Conservation (phyloP, 2,329 filamentous ascomycete species). For the Whalleya microplaca region DNA sequence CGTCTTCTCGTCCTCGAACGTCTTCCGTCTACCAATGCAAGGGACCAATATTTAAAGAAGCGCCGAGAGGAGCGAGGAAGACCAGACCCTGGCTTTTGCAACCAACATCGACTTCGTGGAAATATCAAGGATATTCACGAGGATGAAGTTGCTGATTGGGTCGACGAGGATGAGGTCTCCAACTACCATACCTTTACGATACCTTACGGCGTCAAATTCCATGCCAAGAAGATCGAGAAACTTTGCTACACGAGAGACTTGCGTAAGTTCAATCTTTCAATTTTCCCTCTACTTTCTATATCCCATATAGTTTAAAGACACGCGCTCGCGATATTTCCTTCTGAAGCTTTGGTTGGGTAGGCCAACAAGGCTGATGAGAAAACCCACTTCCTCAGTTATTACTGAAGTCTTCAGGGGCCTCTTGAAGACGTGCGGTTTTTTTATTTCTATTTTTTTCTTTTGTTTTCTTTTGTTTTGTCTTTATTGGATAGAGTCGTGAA, state of each 20-base stretch:
- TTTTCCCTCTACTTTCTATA: background rate
- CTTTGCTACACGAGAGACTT: conserved; percentile 81
- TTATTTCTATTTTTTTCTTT: too few relatives aligned
- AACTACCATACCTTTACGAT: conserved; percentile 80
- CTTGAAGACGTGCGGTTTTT: too few relatives aligned
- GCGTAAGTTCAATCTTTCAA: conserved; percentile 36
- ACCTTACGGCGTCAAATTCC: conserved; percentile 65
- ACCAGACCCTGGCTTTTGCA: conserved; percentile 54
- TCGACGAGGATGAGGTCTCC: conserved; percentile 74
- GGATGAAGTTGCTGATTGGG: conserved; percentile 84
- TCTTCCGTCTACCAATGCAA: conserved; percentile 68
- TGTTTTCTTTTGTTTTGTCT: too few relatives aligned
- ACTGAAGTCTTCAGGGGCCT: too few relatives aligned
- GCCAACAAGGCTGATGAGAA: too few relatives aligned
- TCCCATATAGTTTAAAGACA: background rate
- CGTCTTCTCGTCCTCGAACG: conserved; percentile 79
- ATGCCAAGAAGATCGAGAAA: conserved; percentile 76
- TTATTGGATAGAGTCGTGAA: too few relatives aligned
- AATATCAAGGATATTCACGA: conserved; percentile 79
- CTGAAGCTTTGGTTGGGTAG: too few relatives aligned
- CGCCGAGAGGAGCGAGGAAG: conserved; percentile 74
- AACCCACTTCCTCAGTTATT: too few relatives aligned
- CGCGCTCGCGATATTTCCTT: too few relatives aligned
- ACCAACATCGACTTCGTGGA: conserved; percentile 53
- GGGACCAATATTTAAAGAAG: conserved; percentile 72